Conservation (phyloP, 1,139 yeast genomes). For the Nakaseomyces kungkrabaensis region DNA sequence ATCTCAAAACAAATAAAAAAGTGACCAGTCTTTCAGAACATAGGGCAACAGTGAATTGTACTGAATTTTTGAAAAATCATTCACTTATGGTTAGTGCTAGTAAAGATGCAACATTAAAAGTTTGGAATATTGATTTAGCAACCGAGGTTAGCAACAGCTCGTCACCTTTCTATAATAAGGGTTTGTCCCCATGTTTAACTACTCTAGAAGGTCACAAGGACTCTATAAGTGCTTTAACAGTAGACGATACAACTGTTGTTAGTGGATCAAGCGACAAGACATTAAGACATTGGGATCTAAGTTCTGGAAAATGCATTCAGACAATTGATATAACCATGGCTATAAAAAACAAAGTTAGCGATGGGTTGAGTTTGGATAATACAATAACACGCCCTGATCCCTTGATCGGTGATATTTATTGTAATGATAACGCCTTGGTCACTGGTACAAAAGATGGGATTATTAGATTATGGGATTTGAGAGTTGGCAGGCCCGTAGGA, state of each 20-base stretch:
- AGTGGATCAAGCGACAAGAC: conserved; percentile 89
- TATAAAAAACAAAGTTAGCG: background rate
- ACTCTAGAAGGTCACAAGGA: conserved; percentile 55
- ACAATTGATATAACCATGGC: conserved; percentile 23
- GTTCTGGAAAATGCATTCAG: conserved; percentile 49
- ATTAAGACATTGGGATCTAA: conserved; percentile 74
- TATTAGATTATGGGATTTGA: conserved; percentile 66
- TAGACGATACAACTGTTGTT: conserved; percentile 49
- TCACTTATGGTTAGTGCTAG: conserved; percentile 50
- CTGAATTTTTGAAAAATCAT: conserved; percentile 41
- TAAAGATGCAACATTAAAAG: conserved; percentile 46
- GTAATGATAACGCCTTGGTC: conserved; percentile 62
- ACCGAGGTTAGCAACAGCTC: conserved; percentile 4
- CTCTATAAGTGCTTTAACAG: conserved; percentile 51
- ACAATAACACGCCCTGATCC: conserved; percentile 3
- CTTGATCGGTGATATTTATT: conserved; percentile 31
- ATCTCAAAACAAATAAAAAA: conserved; percentile 44
- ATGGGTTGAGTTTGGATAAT: background rate
- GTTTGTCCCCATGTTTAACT: conserved; percentile 30
- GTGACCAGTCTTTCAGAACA: conserved; percentile 44
- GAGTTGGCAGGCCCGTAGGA: conserved; percentile 59
- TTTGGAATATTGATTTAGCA: conserved; percentile 43
- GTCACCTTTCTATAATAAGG: background rate
- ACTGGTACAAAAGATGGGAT: conserved; percentile 71
- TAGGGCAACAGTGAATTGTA: conserved; percentile 43